Evolutionary conservation across 257 asterid species (phyloP).

Genomic region (Hygrophila difformis): DNA sequence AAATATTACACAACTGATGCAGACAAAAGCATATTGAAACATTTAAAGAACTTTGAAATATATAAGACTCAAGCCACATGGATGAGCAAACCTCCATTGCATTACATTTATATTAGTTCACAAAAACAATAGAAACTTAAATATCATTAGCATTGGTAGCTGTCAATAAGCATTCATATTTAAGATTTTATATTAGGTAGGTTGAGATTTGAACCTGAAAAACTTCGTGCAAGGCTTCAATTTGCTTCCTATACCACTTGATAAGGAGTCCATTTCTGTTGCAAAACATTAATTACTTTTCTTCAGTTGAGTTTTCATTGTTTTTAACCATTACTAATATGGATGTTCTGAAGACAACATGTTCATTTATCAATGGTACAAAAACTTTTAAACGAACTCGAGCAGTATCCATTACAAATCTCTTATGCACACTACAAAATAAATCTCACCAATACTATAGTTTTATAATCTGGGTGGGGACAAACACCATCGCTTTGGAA

Average conservation of each 20-base stretch:
- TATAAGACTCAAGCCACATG: too few relatives aligned
- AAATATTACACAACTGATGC: too few relatives aligned
- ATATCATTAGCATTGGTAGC: constrained; percentile 8
- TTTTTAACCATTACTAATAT: constrained; percentile 22
- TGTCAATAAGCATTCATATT: constrained; percentile 15
- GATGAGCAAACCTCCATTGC: too few relatives aligned
- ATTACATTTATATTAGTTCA: too few relatives aligned
- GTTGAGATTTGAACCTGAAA: constrained; percentile 94
- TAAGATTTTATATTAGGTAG: constrained; percentile 31
- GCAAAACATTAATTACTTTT: constrained; percentile 72
- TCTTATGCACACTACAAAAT: background rate
- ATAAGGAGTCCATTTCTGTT: constrained; percentile 87
- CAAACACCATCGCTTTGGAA: too few relatives aligned
- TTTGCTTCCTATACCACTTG: constrained; percentile 99
- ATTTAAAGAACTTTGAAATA: too few relatives aligned
- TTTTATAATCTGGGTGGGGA: too few relatives aligned
- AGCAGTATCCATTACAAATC: background rate
- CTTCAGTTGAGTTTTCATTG: constrained; percentile 43
- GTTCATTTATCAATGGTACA: constrained; percentile 9
- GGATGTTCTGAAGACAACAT: constrained; percentile 8
- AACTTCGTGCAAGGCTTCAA: constrained; percentile 99
- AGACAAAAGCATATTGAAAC: too few relatives aligned
- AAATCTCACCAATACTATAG: background rate
- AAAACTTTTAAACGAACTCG: background rate
- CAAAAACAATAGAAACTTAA: constrained; percentile 15